Evolutionary conservation across 2,329 filamentous ascomycete species (phyloP).

Genomic region (Aureobasidium sp.): DNA sequence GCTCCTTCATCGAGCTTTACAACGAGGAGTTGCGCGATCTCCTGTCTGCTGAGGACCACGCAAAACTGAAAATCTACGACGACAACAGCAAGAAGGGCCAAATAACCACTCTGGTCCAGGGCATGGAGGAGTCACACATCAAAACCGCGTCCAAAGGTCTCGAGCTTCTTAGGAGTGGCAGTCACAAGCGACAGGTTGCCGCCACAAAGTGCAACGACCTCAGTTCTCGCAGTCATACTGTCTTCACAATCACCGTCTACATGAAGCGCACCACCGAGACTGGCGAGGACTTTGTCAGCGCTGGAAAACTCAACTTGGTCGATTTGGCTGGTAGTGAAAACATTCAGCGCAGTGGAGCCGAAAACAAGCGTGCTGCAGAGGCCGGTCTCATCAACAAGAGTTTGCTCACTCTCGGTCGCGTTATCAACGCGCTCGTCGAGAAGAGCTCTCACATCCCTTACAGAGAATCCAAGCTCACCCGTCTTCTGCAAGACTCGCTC

Average conservation of each 20-base stretch:
- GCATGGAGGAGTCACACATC: conserved; percentile 95
- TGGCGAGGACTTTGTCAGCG: conserved; percentile 82
- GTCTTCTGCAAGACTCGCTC: conserved; percentile 90
- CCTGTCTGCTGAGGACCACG: conserved; percentile 69
- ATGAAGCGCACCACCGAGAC: conserved; percentile 74
- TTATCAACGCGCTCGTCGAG: conserved; percentile 96
- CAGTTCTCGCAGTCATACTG: conserved; percentile 91
- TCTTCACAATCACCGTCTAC: conserved; percentile 92
- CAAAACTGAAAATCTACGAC: conserved; percentile 92
- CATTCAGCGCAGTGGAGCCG: conserved; percentile 90
- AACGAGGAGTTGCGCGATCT: conserved; percentile 95
- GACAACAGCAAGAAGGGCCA: conserved; percentile 83
- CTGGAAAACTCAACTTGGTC: conserved; percentile 91
- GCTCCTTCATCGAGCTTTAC: conserved; percentile 97
- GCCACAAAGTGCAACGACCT: conserved; percentile 99
- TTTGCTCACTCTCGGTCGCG: conserved; percentile 83
- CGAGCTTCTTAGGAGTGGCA: conserved; percentile 79
- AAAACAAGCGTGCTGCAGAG: conserved; percentile 95
- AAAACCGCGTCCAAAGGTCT: conserved; percentile 79
- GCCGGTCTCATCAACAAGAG: conserved; percentile 98
- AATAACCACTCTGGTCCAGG: conserved; percentile 80
- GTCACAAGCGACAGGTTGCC: conserved; percentile 92
- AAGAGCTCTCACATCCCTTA: conserved; percentile 82
- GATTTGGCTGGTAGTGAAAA: conserved; percentile 97
- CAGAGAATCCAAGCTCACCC: conserved; percentile 91